A percentile compares a stretch with the other conserved stretches of the same genome.
Evolutionary conservation across 2,329 filamentous ascomycete species (phyloP).

Genomic region (Cladophialophora psammophila): DNA sequence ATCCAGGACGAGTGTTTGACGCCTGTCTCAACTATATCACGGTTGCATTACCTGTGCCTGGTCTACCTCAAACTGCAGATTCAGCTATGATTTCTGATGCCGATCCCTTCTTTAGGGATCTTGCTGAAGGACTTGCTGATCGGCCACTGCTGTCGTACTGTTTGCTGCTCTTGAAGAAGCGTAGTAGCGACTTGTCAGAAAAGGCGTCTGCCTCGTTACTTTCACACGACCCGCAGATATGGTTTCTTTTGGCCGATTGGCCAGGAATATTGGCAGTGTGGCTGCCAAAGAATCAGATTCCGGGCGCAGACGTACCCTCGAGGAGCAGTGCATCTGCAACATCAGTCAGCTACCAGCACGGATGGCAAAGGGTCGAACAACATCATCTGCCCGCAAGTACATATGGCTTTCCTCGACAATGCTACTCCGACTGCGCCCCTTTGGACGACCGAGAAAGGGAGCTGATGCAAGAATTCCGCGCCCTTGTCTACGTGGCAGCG

Average conservation of each 20-base stretch:
- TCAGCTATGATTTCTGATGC: neutral
- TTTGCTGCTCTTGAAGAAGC: conserved; percentile 2
- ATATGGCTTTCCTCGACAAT: neutral
- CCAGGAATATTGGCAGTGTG: neutral
- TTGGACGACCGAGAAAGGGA: neutral
- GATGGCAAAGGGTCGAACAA: conserved; percentile 3
- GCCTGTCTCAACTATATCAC: conserved; percentile 3
- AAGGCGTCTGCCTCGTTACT: neutral
- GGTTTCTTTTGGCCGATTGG: conserved; percentile 1
- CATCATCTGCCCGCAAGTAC: neutral
- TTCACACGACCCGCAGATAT: neutral
- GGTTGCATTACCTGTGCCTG: neutral
- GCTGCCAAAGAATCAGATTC: neutral
- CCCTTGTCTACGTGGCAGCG: neutral
- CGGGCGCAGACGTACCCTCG: neutral
- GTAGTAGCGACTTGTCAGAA: neutral
- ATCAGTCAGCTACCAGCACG: neutral
- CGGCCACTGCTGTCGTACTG: neutral
- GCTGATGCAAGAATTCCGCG: neutral
- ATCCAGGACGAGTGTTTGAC: conserved; percentile 1
- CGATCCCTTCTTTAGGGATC: neutral
- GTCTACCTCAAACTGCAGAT: neutral
- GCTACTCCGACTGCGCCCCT: neutral
- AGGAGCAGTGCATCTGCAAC: neutral
- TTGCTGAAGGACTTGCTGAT: conserved; percentile 3